These are phyloP conservation scores for Aspergillus amoenus DNA, from an alignment of 2,329 filamentous ascomycete species.

Conservation along the genomic window DNA sequence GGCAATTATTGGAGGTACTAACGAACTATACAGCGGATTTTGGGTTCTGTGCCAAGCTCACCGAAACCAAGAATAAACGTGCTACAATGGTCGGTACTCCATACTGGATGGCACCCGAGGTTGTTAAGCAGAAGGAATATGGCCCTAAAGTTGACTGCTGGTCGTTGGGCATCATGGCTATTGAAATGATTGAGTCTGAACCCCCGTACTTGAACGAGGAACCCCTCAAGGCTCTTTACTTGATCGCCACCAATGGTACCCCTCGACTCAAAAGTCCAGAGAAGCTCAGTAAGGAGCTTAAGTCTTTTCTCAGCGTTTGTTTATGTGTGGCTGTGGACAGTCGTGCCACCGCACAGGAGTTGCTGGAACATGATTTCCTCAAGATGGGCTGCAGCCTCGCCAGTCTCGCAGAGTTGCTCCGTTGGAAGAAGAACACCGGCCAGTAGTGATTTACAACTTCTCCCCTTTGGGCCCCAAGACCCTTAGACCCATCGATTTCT, in stretches of 20 bases:
- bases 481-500: slow-evolving; percentile 8
- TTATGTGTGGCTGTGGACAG: slow-evolving; percentile 95
- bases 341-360: slow-evolving; percentile 84
- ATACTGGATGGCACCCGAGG: slow-evolving; percentile 99
- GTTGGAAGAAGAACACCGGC: slow-evolving; percentile 56
- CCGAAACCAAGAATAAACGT: slow-evolving; percentile 93
- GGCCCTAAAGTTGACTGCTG: slow-evolving; percentile 98
- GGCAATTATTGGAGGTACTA: slow-evolving; percentile 20
- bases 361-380: slow-evolving; percentile 90
- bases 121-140: slow-evolving; percentile 99
- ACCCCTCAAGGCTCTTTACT: slow-evolving; percentile 91
- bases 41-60: slow-evolving; percentile 97
- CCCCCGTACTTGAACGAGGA: slow-evolving; percentile 98
- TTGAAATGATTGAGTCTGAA: slow-evolving; percentile 99
- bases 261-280: slow-evolving; percentile 97
- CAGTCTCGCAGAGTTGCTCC: slow-evolving; percentile 81
- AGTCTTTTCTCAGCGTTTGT: slow-evolving; percentile 94
- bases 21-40: slow-evolving; percentile 77
- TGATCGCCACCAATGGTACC: slow-evolving; percentile 97
- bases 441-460: slow-evolving; percentile 27
- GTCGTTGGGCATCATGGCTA: slow-evolving; percentile 99
- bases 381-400: slow-evolving; percentile 82
- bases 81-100: slow-evolving; percentile 99
- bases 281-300: slow-evolving; percentile 95
- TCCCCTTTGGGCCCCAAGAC: background rate